Evolutionary conservation across 1,139 yeast genomes (phyloP).

Genomic region (Nakaseomyces nivariensis): DNA sequence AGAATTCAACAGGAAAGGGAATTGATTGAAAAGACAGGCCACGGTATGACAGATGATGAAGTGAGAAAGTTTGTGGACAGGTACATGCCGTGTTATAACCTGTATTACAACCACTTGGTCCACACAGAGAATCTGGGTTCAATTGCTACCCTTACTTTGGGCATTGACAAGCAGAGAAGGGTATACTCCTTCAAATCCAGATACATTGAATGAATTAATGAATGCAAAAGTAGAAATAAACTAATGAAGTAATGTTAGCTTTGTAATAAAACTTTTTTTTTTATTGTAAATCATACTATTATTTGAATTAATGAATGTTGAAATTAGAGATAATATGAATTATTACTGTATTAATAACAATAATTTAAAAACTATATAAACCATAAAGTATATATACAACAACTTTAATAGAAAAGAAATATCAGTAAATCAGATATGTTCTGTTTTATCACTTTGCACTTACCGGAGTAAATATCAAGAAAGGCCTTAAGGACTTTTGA

Average conservation of each 20-base stretch:
- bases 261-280: neutral
- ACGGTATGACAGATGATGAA: constrained; percentile 70
- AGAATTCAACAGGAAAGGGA: constrained; percentile 76
- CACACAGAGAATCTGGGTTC: constrained; percentile 21
- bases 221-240: neutral
- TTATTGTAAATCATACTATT: neutral
- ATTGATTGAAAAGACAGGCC: constrained; percentile 43
- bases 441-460: too few relatives aligned
- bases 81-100: constrained; percentile 76
- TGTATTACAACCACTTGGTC: constrained; percentile 47
- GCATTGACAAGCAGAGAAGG: constrained; percentile 17
- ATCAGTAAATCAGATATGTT: too few relatives aligned
- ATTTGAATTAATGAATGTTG: neutral
- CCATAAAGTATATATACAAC: too few relatives aligned
- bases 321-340: too few relatives aligned
- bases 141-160: constrained; percentile 23
- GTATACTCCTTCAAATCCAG: constrained; percentile 12
- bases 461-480: too few relatives aligned
- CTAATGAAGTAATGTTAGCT: neutral
- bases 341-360: too few relatives aligned
- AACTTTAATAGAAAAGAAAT: too few relatives aligned
- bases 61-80: constrained; percentile 63
- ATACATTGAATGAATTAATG: constrained; percentile 9
- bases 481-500: too few relatives aligned
- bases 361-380: too few relatives aligned